A percentile compares a stretch with the other conserved stretches of the same genome.
These are phyloP conservation scores for Oleoguttula mirabilis DNA, from an alignment of 495 filamentous ascomycete genomes.

Conservation along the genomic window DNA sequence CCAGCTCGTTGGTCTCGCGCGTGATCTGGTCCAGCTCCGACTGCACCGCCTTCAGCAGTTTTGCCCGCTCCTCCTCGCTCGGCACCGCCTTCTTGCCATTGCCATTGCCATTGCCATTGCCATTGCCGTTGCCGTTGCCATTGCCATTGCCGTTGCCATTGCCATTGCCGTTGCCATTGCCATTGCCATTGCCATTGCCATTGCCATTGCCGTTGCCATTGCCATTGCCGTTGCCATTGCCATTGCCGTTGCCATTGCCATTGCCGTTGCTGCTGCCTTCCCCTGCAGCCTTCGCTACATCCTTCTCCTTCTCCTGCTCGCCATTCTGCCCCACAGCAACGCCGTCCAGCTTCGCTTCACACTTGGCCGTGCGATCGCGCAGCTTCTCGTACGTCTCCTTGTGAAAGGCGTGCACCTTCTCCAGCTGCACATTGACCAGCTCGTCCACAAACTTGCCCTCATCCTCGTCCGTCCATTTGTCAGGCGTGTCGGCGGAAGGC, in stretches of 20 bases:
- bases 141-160: constrained; percentile 22
- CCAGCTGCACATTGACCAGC: constrained; percentile 82
- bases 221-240: constrained; percentile 21
- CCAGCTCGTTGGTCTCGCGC: constrained; percentile 80
- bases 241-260: constrained; percentile 18
- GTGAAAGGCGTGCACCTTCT: constrained; percentile 90
- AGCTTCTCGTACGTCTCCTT: constrained; percentile 58
- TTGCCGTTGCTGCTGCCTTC: constrained; percentile 21
- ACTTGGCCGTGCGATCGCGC: constrained; percentile 50
- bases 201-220: constrained; percentile 30
- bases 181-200: constrained; percentile 18
- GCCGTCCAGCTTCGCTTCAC: constrained; percentile 47
- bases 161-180: constrained; percentile 26
- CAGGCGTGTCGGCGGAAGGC: constrained; percentile 33
- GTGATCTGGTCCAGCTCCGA: constrained; percentile 75
- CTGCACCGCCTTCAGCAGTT: constrained; percentile 54
- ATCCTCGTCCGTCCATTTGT: constrained; percentile 85
- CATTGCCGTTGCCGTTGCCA: constrained; percentile 19
- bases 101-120: constrained; percentile 17
- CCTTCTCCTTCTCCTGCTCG: constrained; percentile 42
- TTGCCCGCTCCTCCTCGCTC: constrained; percentile 32
- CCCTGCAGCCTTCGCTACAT: constrained; percentile 29
- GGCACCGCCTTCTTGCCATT: constrained; percentile 25
- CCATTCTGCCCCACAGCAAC: constrained; percentile 35
- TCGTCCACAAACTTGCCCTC: constrained; percentile 90